These are phyloP conservation scores for Rhizoclosmatium sp. DNA, from an alignment of 192 early-diverging fungal genomes.

Conservation along the genomic window DNA sequence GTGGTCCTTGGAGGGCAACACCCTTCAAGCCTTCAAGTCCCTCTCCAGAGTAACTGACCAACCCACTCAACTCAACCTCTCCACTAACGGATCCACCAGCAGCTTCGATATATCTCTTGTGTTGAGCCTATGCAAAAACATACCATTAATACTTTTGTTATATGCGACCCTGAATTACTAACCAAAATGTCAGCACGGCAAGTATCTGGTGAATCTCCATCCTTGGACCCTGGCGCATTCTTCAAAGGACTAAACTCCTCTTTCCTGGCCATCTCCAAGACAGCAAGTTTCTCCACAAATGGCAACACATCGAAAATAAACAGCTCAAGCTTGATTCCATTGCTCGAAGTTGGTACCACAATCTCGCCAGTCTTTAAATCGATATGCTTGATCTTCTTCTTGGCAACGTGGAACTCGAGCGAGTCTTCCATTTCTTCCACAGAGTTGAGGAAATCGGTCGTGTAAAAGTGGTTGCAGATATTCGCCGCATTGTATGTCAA, in stretches of 20 bases:
- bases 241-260: conserved; percentile 99
- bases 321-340: conserved; percentile 98
- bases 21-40: conserved; percentile 82
- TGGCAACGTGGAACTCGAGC: conserved; percentile 96
- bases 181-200: conserved; percentile 86
- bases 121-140: conserved; percentile 61
- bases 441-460: conserved; percentile 85
- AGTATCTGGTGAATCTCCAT: conserved; percentile 91
- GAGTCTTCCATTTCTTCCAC: conserved; percentile 82
- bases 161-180: neutral
- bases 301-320: conserved; percentile 99
- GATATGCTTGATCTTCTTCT: conserved; percentile 96
- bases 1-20: conserved; percentile 4
- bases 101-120: conserved; percentile 82
- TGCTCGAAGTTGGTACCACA: conserved; percentile 77
- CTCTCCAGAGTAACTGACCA: conserved; percentile 94
- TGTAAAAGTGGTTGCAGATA: conserved; percentile 99
- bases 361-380: conserved; percentile 77
- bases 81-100: conserved; percentile 83
- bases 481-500: conserved; percentile 92
- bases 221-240: conserved; percentile 89
- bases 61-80: conserved; percentile 85
- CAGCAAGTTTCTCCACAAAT: conserved; percentile 84
- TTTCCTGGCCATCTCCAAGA: conserved; percentile 88
- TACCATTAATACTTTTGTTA: neutral